Base-by-base conservation (phyloP, 2,329 filamentous ascomycete species). In the Ophiostoma pallidulum region DNA sequence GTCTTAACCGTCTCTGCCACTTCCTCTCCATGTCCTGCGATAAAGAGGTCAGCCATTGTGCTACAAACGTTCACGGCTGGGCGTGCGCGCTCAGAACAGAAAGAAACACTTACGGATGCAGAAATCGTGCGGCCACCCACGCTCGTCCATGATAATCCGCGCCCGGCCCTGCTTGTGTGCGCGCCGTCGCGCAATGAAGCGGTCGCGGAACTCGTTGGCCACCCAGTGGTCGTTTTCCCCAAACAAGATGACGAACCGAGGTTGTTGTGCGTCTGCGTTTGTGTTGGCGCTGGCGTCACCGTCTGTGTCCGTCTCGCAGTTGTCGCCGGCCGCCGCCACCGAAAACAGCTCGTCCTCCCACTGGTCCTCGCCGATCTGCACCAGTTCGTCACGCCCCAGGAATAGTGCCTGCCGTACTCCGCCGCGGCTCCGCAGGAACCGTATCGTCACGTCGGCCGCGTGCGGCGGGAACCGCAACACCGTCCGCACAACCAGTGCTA, bases 181-280 rank as follows among this genome's bases (percentile, higher is more conserved):
- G 51, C 51, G 9, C 22, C 57, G 37, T 59, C 60, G 20, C 61
- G 64, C 65, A 45, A 82, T 76, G 49, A 83, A 75, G 24, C 67
- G 68, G 53, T 82, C 76, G 8, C 79, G 66, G 40, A 71, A 67
- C 42, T 70, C 64, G 41, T 77, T 65, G 3, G 74, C 73, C 1
- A 84, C 76, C 80, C 80, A 84, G 48, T 80, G 72, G 51, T 84
- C 80, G 43, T 73, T 62, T 51, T 71, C 64, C 2, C 72, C 79
- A 53, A 80, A 83, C 42, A 79, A 74, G 53, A 81, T 70, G 53
- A 75, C 73, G 56, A 82, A 75, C 51, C 71, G 77, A 1, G 71
- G 72, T 22, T 19, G 32, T 32, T 32, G 3, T 20, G 26, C 12
- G 46, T 52, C 16, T 41, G n/a, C n/a, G n/a, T n/a, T n/a, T n/a